Conservation (phyloP, 1,284 basidiomycete genomes). For the Fistulina hepatica region DNA sequence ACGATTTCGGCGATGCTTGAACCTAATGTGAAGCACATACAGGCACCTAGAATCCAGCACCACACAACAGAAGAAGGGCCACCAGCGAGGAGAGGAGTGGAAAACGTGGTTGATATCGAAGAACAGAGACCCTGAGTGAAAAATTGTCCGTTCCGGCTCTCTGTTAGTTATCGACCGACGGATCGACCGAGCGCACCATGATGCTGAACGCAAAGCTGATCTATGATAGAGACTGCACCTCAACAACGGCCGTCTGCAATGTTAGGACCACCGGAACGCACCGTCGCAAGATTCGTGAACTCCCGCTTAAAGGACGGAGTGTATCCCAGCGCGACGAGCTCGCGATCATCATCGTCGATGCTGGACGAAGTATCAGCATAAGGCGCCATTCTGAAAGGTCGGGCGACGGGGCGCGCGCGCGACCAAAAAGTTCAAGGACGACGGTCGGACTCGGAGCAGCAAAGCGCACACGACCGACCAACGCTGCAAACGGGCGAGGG, state of each 20-base stretch:
- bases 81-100: conserved; percentile 65
- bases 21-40: conserved; percentile 68
- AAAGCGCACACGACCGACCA: too few species aligned
- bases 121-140: conserved; percentile 55
- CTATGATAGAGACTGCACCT: conserved; percentile 25
- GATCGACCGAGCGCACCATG: conserved; percentile 34
- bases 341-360: conserved; percentile 48
- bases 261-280: conserved; percentile 21
- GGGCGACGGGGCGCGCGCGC: too few species aligned
- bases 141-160: not conserved
- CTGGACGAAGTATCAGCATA: not conserved
- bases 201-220: conserved; percentile 74
- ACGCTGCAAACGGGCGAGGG: too few species aligned
- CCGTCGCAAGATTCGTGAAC: conserved; percentile 71
- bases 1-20: conserved; percentile 72
- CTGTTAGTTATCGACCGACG: not conserved
- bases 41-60: conserved; percentile 71
- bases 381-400: too few species aligned
- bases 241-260: conserved; percentile 1
- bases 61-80: conserved; percentile 60
- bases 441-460: too few species aligned
- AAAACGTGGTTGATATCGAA: conserved; percentile 73
- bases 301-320: conserved; percentile 72
- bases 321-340: conserved; percentile 60
- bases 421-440: too few species aligned